Conservation (phyloP, 1,139 yeast genomes). For the Cylindricascospora bacillispora region DNA sequence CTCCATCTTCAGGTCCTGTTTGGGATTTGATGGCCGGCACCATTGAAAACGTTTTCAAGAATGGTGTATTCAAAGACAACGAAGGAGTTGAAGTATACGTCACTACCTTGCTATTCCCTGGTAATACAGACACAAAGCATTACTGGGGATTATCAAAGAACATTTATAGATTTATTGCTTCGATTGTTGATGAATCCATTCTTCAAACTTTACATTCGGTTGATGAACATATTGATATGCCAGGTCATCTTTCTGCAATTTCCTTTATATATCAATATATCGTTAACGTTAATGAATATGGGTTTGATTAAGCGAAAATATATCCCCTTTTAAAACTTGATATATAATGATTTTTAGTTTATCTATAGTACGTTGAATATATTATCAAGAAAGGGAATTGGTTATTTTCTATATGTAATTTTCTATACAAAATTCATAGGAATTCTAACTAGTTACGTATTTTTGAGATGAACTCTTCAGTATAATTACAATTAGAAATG, state of each 20-base stretch:
- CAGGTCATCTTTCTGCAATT: constrained; percentile 42
- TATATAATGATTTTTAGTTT: too few species aligned
- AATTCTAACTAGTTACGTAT: too few species aligned
- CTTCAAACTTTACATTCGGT: constrained; percentile 38
- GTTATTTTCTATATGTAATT: too few species aligned
- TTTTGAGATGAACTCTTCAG: neutral
- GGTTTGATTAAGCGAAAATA: neutral
- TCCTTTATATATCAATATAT: constrained; percentile 49
- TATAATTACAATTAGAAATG: neutral
- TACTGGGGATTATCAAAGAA: constrained; percentile 66
- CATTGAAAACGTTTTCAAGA: constrained; percentile 36
- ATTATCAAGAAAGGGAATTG: too few species aligned
- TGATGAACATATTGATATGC: constrained; percentile 41
- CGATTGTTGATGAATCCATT: constrained; percentile 11
- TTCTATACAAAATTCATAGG: too few species aligned
- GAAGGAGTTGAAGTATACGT: constrained; percentile 31
- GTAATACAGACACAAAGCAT: constrained; percentile 73
- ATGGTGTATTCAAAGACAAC: constrained; percentile 21
- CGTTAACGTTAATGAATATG: constrained; percentile 25
- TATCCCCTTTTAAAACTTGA: too few species aligned
- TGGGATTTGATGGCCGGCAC: constrained; percentile 47
- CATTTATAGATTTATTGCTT: constrained; percentile 42
- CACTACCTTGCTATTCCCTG: constrained; percentile 60
- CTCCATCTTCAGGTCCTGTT: constrained; percentile 33
- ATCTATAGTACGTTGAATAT: too few species aligned